Conservation (phyloP, 2,329 filamentous ascomycete genomes). For the Curvularia sp. region DNA sequence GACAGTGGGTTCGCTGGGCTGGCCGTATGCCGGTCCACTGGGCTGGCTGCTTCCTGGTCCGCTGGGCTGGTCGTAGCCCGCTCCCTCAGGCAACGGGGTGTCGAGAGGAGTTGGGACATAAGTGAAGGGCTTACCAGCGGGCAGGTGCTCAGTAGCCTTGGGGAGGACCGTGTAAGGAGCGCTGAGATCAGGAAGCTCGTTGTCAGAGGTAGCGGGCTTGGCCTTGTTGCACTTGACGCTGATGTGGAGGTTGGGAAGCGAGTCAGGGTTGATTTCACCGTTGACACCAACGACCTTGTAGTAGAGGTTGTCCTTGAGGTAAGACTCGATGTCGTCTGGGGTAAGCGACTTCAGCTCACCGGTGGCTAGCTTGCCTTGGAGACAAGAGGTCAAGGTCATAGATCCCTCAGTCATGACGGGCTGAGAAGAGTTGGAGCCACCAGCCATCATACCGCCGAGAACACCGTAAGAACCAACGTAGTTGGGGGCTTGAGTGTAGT, state of each 20-base stretch:
- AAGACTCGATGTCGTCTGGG: constrained; percentile 43
- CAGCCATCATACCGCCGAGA: constrained; percentile 40
- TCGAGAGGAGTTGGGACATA: constrained; percentile 36
- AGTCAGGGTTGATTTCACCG: constrained; percentile 39
- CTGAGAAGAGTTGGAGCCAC: constrained; percentile 33
- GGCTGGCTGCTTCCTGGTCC: constrained; percentile 1
- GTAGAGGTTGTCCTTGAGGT: constrained; percentile 47
- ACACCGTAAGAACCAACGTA: constrained; percentile 47
- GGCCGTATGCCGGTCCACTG: constrained; percentile 16
- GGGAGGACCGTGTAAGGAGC: constrained; percentile 39
- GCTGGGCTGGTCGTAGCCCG: constrained; percentile 23
- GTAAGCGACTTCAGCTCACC: constrained; percentile 44
- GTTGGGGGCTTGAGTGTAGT: constrained; percentile 40
- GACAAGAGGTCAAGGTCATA: constrained; percentile 46
- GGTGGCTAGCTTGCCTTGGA: constrained; percentile 42
- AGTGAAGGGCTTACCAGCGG: constrained; percentile 41
- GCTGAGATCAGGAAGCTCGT: constrained; percentile 41
- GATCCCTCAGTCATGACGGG: constrained; percentile 43
- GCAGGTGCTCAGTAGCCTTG: constrained; percentile 37
- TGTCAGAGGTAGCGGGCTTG: constrained; percentile 32
- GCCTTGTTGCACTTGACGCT: constrained; percentile 42
- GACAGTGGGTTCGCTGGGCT: constrained; percentile 10
- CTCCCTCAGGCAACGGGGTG: constrained; percentile 23
- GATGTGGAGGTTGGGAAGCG: constrained; percentile 46
- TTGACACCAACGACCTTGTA: constrained; percentile 46